A percentile compares a stretch with the other conserved stretches of the same genome.
Conservation (phyloP, 164 flowering plant genomes). For the Litsea cubeba region DNA sequence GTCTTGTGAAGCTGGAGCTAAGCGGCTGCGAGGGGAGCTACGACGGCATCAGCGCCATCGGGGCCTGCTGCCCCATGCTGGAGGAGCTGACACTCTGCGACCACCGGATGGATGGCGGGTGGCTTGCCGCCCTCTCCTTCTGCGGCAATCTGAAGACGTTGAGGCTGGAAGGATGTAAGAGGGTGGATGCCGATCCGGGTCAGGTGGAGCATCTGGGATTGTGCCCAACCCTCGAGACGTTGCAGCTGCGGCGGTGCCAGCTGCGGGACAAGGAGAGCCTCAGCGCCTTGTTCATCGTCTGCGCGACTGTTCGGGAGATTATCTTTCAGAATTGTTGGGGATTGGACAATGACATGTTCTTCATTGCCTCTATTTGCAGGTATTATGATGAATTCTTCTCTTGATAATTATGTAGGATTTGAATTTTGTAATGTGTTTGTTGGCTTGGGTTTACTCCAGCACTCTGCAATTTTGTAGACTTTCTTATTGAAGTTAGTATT, state of each 20-base stretch:
- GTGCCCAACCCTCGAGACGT: constrained; percentile 61
- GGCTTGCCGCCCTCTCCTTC: constrained; percentile 68
- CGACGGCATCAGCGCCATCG: constrained; percentile 90
- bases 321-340: constrained; percentile 87
- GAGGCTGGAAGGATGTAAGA: constrained; percentile 63
- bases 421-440: background rate
- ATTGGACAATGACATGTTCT: constrained; percentile 59
- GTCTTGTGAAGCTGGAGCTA: constrained; percentile 85
- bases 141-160: constrained; percentile 88
- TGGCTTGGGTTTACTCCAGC: too few relatives aligned
- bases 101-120: constrained; percentile 87
- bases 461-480: too few relatives aligned
- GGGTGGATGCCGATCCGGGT: constrained; percentile 58
- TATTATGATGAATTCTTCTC: constrained; percentile 21
- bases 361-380: constrained; percentile 61
- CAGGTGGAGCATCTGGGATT: constrained; percentile 64
- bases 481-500: too few relatives aligned
- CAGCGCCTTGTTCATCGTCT: constrained; percentile 58
- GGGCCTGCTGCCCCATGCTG: constrained; percentile 85
- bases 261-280: constrained; percentile 56
- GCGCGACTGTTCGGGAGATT: constrained; percentile 54
- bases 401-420: background rate
- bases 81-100: constrained; percentile 72
- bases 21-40: constrained; percentile 93
- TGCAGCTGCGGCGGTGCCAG: constrained; percentile 78